A percentile compares a stretch with the other conserved stretches of the same genome.
These are phyloP conservation scores for Wickerhamiella shivajii DNA, from an alignment of 805 yeast genomes.

Conservation along the genomic window DNA sequence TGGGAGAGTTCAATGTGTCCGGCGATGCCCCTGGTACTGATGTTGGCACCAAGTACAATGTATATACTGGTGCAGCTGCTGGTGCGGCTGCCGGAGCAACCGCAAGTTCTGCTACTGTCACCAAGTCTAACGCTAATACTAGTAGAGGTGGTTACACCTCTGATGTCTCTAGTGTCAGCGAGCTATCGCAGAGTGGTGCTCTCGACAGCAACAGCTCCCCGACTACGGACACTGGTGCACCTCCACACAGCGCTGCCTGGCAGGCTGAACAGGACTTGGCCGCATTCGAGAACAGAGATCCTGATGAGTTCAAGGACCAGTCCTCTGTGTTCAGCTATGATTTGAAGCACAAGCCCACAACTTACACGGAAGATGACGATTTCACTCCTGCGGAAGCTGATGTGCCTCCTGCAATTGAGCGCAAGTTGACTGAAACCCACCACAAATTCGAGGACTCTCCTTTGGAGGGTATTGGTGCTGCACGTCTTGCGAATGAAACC, in stretches of 20 bases:
- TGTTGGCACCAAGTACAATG: neutral
- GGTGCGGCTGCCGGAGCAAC: slow-evolving; percentile 3
- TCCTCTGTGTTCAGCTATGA: slow-evolving; percentile 25
- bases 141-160: slow-evolving; percentile 1
- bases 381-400: slow-evolving; percentile 21
- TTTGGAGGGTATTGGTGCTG: slow-evolving; percentile 22
- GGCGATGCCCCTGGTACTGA: neutral
- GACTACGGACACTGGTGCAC: too few species aligned
- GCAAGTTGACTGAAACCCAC: slow-evolving; percentile 22
- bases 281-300: slow-evolving; percentile 15
- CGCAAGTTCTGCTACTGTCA: slow-evolving; percentile 1
- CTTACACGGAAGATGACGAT: slow-evolving; percentile 16
- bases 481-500: slow-evolving; percentile 20
- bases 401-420: slow-evolving; percentile 22
- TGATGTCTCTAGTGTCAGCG: slow-evolving; percentile 1
- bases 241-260: slow-evolving; percentile 14
- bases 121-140: neutral
- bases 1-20: too few species aligned
- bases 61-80: slow-evolving; percentile 4
- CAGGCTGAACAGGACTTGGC: slow-evolving; percentile 15
- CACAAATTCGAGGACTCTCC: slow-evolving; percentile 22
- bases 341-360: slow-evolving; percentile 20
- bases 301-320: too few species aligned
- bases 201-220: neutral
- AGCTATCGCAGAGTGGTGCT: neutral